Conservation (phyloP, 305 asterid species). For the Solanum hybrid region DNA sequence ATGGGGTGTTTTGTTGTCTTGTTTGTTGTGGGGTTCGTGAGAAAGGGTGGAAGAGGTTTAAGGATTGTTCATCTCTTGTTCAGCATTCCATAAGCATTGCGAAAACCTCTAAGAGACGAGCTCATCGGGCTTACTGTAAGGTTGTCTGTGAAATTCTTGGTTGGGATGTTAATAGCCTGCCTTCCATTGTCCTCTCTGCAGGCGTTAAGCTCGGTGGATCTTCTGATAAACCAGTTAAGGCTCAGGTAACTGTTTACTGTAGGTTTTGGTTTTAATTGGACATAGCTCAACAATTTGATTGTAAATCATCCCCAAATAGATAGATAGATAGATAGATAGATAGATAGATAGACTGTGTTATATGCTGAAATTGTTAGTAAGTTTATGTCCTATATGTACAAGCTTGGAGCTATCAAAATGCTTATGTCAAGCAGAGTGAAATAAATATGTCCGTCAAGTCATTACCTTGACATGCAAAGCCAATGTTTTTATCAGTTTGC, state of each 20-base stretch:
- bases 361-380: neutral
- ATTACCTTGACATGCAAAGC: neutral
- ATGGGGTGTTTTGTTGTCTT: conserved; percentile 59
- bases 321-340: neutral
- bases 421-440: neutral
- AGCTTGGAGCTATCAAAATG: neutral
- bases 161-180: conserved; percentile 58
- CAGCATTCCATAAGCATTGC: conserved; percentile 50
- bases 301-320: no score
- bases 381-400: neutral
- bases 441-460: neutral
- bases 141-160: conserved; percentile 65
- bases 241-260: conserved; percentile 16
- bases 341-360: neutral
- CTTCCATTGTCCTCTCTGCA: conserved; percentile 29
- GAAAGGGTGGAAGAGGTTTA: conserved; percentile 47
- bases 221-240: neutral
- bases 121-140: conserved; percentile 57
- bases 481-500: neutral
- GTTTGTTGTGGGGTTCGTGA: conserved; percentile 60
- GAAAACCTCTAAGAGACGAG: conserved; percentile 42
- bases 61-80: conserved; percentile 57
- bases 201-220: neutral
- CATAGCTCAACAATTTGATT: neutral
- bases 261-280: neutral